Base-by-base conservation (phyloP, 805 yeast species). In the Hanseniaspora taiwanica region DNA sequence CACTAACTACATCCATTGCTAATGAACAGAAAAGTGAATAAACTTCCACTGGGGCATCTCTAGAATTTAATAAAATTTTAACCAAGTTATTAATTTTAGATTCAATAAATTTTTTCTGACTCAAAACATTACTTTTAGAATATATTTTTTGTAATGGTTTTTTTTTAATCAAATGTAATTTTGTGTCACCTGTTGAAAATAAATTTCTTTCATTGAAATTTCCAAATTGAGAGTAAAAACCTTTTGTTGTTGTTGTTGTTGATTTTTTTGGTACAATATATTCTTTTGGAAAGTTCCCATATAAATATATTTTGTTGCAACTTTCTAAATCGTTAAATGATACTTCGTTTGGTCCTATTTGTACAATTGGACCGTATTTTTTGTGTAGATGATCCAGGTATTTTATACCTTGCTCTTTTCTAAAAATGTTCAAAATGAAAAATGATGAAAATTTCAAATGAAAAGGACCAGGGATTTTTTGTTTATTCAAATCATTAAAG, bases 1-100 rank as follows among this genome's bases (percentile, higher is more conserved):
- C 67, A 1, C 78, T 68, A 1, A 78, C 74, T 3, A 74, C 78
- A 49, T 79, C 86, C 75, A 80, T 72, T 4, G 87, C 86, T 50
- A 80, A 62, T 14, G 77, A 60, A n/a, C 76, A 76, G 63, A 78
- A 79, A n/a, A 80, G 53, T 16, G 72, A 64, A 48, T 73, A 75
- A 2, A 73, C 77, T 38, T 79, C 80, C 31, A 77, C 49, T 24
- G 68, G 58, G 8, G 50, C 35, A 1, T 41, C n/a, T 32, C 16
- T 21, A 48, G 46, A 21, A 12, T 41, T 17, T 36, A 47, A 42
- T 17, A 66, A 46, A 3, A 46, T 44, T 10, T 42, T 27, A 27
- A 60, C 45, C 6, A 60, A 48, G 34, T 57, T 50, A 1, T 49
- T 36, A 34, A 70, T 56, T 25, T 65, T 61, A 3, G 40, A 39